phyloP scores from a whole-genome alignment of 2,329 filamentous ascomycete genomes.

The Cercospora sp. region DNA sequence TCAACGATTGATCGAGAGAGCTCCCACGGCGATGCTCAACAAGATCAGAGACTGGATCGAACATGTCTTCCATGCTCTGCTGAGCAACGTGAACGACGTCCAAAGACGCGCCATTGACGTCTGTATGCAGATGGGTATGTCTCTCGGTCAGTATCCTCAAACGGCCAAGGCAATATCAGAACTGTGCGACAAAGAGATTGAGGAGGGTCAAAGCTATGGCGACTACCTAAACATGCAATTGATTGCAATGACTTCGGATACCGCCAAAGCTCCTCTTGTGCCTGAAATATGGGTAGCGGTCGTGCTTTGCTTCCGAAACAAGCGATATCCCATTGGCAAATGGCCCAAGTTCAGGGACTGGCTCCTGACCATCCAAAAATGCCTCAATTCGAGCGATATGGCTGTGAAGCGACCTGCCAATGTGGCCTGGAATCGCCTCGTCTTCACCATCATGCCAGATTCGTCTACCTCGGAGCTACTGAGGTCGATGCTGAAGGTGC shows the following conservation, averaged over 20 bases:
- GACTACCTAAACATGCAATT: conserved; percentile 69
- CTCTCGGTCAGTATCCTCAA: conserved; percentile 67
- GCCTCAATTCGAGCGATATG: conserved; percentile 77
- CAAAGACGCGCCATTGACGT: conserved; percentile 71
- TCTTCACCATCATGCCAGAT: conserved; percentile 70
- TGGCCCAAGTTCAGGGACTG: conserved; percentile 74
- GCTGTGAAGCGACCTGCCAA: conserved; percentile 74
- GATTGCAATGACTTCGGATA: conserved; percentile 62
- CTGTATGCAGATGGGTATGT: conserved; percentile 68
- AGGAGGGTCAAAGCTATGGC: conserved; percentile 63
- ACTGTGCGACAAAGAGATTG: conserved; percentile 55
- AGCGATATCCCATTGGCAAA: conserved; percentile 57
- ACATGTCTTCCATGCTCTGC: conserved; percentile 77
- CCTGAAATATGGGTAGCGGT: conserved; percentile 88
- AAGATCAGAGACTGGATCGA: conserved; percentile 75
- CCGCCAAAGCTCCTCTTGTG: conserved; percentile 64
- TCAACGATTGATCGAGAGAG: conserved; percentile 71
- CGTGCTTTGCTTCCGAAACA: conserved; percentile 69
- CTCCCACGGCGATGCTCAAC: conserved; percentile 66
- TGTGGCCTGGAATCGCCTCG: conserved; percentile 79
- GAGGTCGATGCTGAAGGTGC: conserved; percentile 65
- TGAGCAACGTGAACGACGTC: conserved; percentile 76
- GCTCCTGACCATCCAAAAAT: conserved; percentile 76
- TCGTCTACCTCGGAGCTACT: conserved; percentile 57
- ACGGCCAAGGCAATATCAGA: conserved; percentile 67